These are phyloP conservation scores for Solanum appendiculatum DNA, from an alignment of 257 asterid genomes.

Conservation along the genomic window DNA sequence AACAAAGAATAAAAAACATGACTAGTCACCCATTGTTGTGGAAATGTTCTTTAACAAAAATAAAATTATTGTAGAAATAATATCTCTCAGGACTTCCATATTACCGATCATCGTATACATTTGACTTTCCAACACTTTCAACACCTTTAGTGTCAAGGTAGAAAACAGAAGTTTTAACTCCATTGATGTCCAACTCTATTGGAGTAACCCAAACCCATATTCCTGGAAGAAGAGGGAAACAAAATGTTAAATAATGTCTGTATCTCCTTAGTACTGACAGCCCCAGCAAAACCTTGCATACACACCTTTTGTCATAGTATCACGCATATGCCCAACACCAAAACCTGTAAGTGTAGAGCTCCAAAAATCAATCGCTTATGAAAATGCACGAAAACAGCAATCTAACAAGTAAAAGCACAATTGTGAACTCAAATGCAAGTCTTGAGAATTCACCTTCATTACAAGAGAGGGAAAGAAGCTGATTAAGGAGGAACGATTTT, in stretches of 20 bases:
- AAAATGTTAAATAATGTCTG: background rate
- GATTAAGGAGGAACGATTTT: constrained; percentile 94
- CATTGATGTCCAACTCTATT: constrained; percentile 57
- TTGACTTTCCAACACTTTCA: constrained; percentile 98
- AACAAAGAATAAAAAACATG: background rate
- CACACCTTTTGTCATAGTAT: constrained; percentile 90
- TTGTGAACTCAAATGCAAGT: background rate
- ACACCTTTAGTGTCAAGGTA: constrained; percentile 98
- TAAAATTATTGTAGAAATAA: background rate
- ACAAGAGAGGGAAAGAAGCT: constrained; percentile 94
- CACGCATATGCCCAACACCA: constrained; percentile 99
- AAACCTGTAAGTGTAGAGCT: constrained; percentile 50
- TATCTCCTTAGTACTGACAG: background rate
- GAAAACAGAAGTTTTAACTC: constrained; percentile 83
- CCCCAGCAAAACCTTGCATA: background rate
- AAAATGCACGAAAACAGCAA: background rate
- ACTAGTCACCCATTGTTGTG: background rate
- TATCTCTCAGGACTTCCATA: background rate
- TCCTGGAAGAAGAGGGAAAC: constrained; percentile 26
- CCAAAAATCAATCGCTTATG: background rate
- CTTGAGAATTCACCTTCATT: constrained; percentile 57
- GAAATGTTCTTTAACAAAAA: background rate
- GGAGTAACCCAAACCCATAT: constrained; percentile 99
- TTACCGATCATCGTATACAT: constrained; percentile 94
- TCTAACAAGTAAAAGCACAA: background rate